These are phyloP conservation scores for Thermothielavioides terrestris DNA, from an alignment of 495 filamentous ascomycete species.

Conservation along the genomic window DNA sequence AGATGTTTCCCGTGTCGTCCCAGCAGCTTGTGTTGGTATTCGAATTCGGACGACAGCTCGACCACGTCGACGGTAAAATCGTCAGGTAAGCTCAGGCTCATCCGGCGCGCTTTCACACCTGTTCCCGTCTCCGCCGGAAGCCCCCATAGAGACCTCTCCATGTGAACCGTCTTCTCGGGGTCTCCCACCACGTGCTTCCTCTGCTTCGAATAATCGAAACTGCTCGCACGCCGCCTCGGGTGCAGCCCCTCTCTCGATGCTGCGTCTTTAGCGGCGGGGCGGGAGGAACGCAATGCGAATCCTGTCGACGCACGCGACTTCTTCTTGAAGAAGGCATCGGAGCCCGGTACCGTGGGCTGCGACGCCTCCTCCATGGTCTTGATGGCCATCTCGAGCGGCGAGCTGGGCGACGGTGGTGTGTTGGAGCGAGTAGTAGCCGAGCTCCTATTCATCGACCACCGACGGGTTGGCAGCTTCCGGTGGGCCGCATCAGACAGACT, in stretches of 20 bases:
- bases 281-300: constrained; percentile 35
- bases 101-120: constrained; percentile 55
- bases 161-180: constrained; percentile 14
- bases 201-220: constrained; percentile 26
- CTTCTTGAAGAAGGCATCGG: constrained; percentile 34
- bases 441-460: constrained; percentile 41
- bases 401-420: constrained; percentile 44
- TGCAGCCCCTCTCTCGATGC: constrained; percentile 10
- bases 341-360: constrained; percentile 28
- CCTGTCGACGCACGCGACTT: constrained; percentile 44
- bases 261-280: constrained; percentile 18
- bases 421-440: constrained; percentile 43
- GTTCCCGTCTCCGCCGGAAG: constrained; percentile 51
- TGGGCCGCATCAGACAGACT: constrained; percentile 18
- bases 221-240: constrained; percentile 28
- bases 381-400: constrained; percentile 29
- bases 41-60: constrained; percentile 51
- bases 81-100: constrained; percentile 55
- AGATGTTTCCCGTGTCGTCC: constrained; percentile 55
- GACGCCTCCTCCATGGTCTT: constrained; percentile 25
- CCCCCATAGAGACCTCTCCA: constrained; percentile 37
- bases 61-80: constrained; percentile 56
- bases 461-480: constrained; percentile 25
- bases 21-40: constrained; percentile 49
- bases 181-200: constrained; percentile 7